Conservation (phyloP, 2,329 filamentous ascomycete species). For the Fusarium nurragi region DNA sequence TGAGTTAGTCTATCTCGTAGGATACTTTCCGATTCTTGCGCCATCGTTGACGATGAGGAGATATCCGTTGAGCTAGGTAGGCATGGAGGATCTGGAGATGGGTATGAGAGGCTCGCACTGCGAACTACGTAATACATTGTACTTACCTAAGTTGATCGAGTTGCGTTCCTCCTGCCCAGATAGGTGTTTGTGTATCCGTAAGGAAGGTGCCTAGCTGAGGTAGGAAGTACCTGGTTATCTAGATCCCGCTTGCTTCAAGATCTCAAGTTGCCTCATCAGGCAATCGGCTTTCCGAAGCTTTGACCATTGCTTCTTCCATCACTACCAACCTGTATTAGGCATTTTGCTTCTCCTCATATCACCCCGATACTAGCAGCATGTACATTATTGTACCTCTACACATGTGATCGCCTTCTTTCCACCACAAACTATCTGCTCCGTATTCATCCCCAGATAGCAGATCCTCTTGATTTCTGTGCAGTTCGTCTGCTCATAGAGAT, state of each 20-base stretch:
- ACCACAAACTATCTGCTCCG: neutral
- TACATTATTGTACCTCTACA: neutral
- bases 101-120: neutral
- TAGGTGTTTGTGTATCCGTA: neutral
- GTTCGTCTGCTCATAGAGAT: no score
- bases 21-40: constrained; percentile 9
- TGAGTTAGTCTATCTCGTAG: neutral
- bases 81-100: constrained; percentile 2
- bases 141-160: constrained; percentile 5
- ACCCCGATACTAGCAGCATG: neutral
- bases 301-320: constrained; percentile 24
- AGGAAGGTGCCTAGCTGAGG: neutral
- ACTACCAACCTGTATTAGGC: constrained; percentile 9
- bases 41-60: constrained; percentile 17
- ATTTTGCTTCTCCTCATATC: neutral
- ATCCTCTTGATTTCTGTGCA: no score
- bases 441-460: no score
- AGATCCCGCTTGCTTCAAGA: constrained; percentile 35
- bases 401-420: neutral
- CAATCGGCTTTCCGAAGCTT: constrained; percentile 19
- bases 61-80: constrained; percentile 10
- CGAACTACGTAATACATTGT: constrained; percentile 1
- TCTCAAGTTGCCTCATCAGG: constrained; percentile 35
- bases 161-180: neutral
- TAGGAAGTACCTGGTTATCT: constrained; percentile 5